phyloP scores from a whole-genome alignment of 2,329 filamentous ascomycete genomes.

The Sporothrix variecibatus region DNA sequence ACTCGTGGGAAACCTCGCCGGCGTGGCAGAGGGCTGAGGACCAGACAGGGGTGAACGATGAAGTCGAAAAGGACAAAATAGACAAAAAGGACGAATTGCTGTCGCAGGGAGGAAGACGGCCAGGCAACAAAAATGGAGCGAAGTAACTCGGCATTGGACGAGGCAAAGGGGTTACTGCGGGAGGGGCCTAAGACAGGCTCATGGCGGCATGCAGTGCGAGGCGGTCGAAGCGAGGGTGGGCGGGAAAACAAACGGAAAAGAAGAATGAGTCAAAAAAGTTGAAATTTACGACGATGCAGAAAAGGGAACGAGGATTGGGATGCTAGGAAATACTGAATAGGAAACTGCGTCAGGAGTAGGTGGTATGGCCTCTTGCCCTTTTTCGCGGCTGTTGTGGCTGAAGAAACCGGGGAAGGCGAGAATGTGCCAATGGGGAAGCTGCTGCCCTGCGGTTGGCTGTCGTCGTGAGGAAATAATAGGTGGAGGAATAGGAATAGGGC shows the following conservation, averaged over 20 bases:
- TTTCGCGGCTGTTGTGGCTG: constrained; percentile 4
- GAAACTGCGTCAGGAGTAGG: not conserved
- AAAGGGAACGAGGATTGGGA: not conserved
- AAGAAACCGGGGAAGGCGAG: constrained; percentile 19
- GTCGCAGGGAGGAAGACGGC: not conserved
- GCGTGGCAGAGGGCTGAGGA: not conserved
- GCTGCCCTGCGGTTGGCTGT: not conserved
- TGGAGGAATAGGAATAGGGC: not conserved
- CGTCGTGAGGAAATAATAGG: not conserved
- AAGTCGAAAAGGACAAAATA: not conserved
- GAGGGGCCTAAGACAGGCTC: constrained; percentile 4
- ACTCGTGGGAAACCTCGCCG: not conserved
- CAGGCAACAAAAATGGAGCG: constrained; percentile 17
- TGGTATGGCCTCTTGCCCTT: not conserved
- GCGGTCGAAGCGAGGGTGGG: not conserved
- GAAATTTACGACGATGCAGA: not conserved
- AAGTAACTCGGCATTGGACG: constrained; percentile 2
- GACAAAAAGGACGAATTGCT: not conserved
- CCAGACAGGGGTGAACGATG: not conserved
- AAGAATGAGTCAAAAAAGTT: not conserved
- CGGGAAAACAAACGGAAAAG: not conserved
- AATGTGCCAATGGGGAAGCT: constrained; percentile 16
- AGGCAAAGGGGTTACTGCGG: not conserved
- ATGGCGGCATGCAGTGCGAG: constrained; percentile 5
- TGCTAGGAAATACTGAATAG: not conserved